Percentiles rank a stretch among this genome's conserved stretches.
These are phyloP conservation scores for Fomitiporia mediterranea DNA, from an alignment of 1,284 basidiomycete genomes.

Conservation along the genomic window DNA sequence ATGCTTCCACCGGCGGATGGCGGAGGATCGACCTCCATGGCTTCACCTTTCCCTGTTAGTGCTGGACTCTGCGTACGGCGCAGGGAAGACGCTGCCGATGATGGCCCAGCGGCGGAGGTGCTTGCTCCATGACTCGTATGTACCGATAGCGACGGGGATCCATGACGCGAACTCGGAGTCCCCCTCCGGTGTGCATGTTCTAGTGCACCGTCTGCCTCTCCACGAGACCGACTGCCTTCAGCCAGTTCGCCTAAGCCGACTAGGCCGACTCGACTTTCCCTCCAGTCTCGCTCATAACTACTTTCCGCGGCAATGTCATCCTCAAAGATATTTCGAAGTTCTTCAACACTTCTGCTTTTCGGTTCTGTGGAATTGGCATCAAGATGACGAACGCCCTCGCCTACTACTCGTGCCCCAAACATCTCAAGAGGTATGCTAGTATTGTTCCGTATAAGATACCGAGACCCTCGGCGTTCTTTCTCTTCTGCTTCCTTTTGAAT, in stretches of 20 bases:
- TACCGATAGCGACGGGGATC: conserved; percentile 16
- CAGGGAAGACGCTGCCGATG: conserved; percentile 13
- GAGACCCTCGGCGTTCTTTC: conserved; percentile 32
- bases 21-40: conserved; percentile 10
- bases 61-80: conserved; percentile 17
- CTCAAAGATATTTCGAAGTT: conserved; percentile 52
- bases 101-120: conserved; percentile 13
- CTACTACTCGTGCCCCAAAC: conserved; percentile 59
- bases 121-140: conserved; percentile 8
- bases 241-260: neutral
- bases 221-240: neutral
- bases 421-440: conserved; percentile 69
- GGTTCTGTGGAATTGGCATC: conserved; percentile 29
- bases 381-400: conserved; percentile 38
- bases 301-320: conserved; percentile 59
- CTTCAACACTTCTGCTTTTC: conserved; percentile 29
- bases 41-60: conserved; percentile 9
- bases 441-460: conserved; percentile 51
- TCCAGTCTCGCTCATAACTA: conserved; percentile 69
- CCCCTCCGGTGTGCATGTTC: neutral
- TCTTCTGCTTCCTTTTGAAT: conserved; percentile 39
- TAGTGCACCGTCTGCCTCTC: neutral
- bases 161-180: conserved; percentile 11
- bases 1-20: neutral
- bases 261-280: conserved; percentile 36